A percentile compares a stretch with the other conserved stretches of the same genome.
Conservation (phyloP, 164 flowering plant genomes). For the Vitis rupestris region DNA sequence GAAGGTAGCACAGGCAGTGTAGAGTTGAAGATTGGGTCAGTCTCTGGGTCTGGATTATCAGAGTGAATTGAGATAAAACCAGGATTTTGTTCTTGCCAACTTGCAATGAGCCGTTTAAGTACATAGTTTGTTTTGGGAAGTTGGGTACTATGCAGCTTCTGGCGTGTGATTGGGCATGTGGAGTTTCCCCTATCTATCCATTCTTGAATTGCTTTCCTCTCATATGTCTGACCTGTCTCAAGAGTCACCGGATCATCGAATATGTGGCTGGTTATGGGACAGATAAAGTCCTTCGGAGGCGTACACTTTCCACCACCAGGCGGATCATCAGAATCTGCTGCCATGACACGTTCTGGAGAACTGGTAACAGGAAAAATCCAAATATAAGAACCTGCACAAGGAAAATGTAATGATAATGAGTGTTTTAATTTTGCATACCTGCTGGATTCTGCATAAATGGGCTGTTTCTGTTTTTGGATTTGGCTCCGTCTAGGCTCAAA, state of each 20-base stretch:
- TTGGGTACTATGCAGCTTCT: constrained; percentile 55
- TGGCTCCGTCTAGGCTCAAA: constrained; percentile 28
- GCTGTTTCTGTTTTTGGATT: constrained; percentile 33
- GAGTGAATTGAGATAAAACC: constrained; percentile 17
- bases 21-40: constrained; percentile 10
- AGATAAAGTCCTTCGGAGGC: constrained; percentile 83
- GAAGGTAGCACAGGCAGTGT: constrained; percentile 26
- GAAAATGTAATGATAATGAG: background rate
- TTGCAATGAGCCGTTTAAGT: constrained; percentile 78
- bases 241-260: constrained; percentile 84
- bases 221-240: constrained; percentile 89
- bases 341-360: constrained; percentile 41
- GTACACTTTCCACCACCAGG: constrained; percentile 42
- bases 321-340: constrained; percentile 37
- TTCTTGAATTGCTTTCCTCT: constrained; percentile 76
- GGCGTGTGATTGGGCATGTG: constrained; percentile 81
- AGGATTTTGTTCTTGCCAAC: constrained; percentile 64
- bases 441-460: constrained; percentile 37
- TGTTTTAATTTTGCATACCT: constrained; percentile 30
- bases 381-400: constrained; percentile 8
- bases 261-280: constrained; percentile 71
- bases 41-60: constrained; percentile 16
- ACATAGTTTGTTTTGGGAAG: constrained; percentile 82
- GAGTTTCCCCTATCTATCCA: constrained; percentile 82
- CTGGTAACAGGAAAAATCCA: constrained; percentile 28